These are phyloP conservation scores for Kwoniella sp. DNA, from an alignment of 768 basidiomycete genomes.

Conservation along the genomic window DNA sequence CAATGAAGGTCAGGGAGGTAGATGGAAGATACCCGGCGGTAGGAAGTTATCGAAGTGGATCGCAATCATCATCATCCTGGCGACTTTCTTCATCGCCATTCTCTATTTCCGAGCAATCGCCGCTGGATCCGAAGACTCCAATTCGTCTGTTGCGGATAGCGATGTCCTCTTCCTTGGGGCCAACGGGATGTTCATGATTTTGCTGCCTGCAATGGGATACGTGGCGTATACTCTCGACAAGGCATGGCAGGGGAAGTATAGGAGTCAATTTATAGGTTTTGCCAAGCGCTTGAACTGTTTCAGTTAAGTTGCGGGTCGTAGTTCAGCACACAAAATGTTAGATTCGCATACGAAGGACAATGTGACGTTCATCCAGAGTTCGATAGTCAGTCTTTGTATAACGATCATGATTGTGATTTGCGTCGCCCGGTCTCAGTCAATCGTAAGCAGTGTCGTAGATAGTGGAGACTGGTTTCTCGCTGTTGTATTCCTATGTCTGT, in stretches of 20 bases:
- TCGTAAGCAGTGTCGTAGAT: no score
- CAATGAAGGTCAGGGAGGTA: background rate
- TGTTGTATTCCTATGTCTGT: no score
- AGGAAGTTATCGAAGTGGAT: slow-evolving; percentile 15
- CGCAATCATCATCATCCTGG: background rate
- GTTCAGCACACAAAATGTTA: background rate
- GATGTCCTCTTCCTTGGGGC: slow-evolving; percentile 2
- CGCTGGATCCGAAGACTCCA: background rate
- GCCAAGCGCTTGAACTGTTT: background rate
- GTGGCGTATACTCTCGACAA: slow-evolving; percentile 10
- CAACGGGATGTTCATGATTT: slow-evolving; percentile 12
- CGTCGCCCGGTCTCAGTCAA: no score
- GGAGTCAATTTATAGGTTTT: background rate
- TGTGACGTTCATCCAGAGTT: no score
- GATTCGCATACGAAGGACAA: no score
- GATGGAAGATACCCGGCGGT: background rate
- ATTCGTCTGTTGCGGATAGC: background rate
- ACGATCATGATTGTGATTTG: no score
- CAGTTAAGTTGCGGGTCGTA: background rate
- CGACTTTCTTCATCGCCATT: slow-evolving; percentile 6
- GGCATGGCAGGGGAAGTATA: slow-evolving; percentile 5
- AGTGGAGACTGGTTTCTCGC: no score
- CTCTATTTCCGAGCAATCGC: slow-evolving; percentile 18
- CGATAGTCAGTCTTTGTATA: no score
- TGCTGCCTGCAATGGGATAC: slow-evolving; percentile 18